These are phyloP conservation scores for Flueggea neowawraea DNA, from an alignment of 441 rosid genomes.

Conservation along the genomic window DNA sequence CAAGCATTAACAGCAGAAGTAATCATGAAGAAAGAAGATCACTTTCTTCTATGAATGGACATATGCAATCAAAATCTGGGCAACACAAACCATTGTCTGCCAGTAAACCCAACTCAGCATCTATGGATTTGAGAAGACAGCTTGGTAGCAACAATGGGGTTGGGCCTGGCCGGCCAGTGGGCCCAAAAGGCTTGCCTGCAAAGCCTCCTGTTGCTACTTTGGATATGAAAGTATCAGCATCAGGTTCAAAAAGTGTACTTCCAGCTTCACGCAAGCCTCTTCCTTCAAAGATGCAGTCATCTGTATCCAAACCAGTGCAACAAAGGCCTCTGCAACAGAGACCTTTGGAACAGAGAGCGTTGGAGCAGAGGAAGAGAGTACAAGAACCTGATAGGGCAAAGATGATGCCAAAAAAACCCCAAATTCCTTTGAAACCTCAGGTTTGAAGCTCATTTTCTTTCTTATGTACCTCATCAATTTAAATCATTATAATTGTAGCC, in stretches of 20 bases:
- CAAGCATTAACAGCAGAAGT: conserved; percentile 43
- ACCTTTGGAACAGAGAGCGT: not conserved
- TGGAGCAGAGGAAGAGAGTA: conserved; percentile 43
- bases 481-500: not conserved
- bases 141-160: conserved; percentile 44
- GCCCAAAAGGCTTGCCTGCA: conserved; percentile 37
- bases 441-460: conserved; percentile 17
- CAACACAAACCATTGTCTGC: conserved; percentile 37
- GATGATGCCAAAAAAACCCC: conserved; percentile 38
- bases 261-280: conserved; percentile 38
- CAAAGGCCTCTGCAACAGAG: conserved; percentile 20
- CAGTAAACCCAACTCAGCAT: conserved; percentile 21
- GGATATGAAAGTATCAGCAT: conserved; percentile 36
- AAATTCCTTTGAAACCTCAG: conserved; percentile 50
- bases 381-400: conserved; percentile 36
- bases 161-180: conserved; percentile 63
- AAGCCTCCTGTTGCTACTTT: conserved; percentile 25
- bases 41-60: conserved; percentile 38
- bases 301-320: conserved; percentile 47
- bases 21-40: conserved; percentile 42
- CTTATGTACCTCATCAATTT: not conserved
- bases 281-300: conserved; percentile 40
- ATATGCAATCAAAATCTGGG: conserved; percentile 38
- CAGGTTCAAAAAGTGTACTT: conserved; percentile 31
- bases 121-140: conserved; percentile 52